Evolutionary conservation across 306 rosid genomes (phyloP).

Genomic region (peach (Prunus persica)): DNA sequence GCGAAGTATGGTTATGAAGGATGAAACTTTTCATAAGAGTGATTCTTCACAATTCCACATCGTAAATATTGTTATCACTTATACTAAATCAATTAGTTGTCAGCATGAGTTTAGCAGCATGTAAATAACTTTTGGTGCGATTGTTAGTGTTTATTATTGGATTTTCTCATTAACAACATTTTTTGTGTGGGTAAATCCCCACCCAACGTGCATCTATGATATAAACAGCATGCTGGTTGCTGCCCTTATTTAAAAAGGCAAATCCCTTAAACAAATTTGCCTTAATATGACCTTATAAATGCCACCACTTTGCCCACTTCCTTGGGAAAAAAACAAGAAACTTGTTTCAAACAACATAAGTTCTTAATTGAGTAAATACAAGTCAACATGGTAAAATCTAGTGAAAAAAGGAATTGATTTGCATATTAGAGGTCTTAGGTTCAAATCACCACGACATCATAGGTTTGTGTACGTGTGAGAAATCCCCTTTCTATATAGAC

Average conservation of each 20-base stretch:
- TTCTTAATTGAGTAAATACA: neutral
- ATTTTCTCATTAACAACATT: neutral
- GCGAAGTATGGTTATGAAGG: neutral
- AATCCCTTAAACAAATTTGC: too few relatives aligned
- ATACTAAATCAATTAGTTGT: neutral
- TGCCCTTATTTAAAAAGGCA: too few relatives aligned
- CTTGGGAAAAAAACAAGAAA: neutral
- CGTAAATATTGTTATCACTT: neutral
- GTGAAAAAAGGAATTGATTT: too few relatives aligned
- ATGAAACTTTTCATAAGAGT: neutral
- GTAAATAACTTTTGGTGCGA: neutral
- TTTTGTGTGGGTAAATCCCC: neutral
- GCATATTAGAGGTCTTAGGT: too few relatives aligned
- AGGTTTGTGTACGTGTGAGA: too few relatives aligned
- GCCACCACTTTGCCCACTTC: too few relatives aligned
- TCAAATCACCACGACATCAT: too few relatives aligned
- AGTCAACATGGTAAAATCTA: too few relatives aligned
- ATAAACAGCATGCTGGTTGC: too few relatives aligned
- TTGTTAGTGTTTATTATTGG: neutral
- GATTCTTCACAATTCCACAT: neutral
- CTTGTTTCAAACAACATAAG: neutral
- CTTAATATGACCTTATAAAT: too few relatives aligned
- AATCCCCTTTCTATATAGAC: too few relatives aligned
- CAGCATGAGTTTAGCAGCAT: neutral
- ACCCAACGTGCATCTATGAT: neutral